These are phyloP conservation scores for Candolleomyces eurysporus DNA, from an alignment of 768 basidiomycete genomes.

Conservation along the genomic window DNA sequence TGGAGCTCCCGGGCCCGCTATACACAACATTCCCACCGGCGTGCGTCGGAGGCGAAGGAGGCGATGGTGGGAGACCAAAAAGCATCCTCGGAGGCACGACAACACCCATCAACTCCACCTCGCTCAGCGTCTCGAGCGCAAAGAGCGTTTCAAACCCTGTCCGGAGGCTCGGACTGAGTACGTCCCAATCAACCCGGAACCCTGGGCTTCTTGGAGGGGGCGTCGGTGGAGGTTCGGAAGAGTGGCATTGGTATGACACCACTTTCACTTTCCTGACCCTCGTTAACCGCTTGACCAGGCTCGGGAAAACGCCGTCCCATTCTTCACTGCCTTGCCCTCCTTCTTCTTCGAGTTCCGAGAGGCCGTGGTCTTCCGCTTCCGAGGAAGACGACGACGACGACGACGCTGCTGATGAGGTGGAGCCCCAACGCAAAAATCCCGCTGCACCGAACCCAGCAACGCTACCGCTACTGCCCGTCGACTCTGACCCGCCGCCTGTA, in stretches of 20 bases:
- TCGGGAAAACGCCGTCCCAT: background rate
- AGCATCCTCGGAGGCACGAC: conserved; percentile 1
- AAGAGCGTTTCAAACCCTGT: background rate
- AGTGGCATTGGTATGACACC: background rate
- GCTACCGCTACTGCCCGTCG: background rate
- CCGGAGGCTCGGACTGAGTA: background rate
- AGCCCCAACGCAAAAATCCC: background rate
- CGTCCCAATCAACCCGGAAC: conserved; percentile 2
- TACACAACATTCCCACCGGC: background rate
- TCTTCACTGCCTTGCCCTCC: background rate
- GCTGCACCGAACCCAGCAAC: background rate
- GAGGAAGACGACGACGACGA: background rate
- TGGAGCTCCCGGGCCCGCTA: too few relatives aligned
- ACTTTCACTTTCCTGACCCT: background rate
- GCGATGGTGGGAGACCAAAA: background rate
- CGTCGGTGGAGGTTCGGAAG: background rate
- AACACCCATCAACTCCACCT: background rate
- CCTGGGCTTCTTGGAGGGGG: background rate
- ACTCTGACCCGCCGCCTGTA: background rate
- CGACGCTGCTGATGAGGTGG: background rate
- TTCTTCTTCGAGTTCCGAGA: background rate
- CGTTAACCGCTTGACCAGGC: background rate
- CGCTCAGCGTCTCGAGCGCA: background rate
- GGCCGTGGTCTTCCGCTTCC: background rate
- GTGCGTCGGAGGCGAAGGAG: too few relatives aligned